Conservation (phyloP, 345 rosid genomes). For the Salix purpurea region DNA sequence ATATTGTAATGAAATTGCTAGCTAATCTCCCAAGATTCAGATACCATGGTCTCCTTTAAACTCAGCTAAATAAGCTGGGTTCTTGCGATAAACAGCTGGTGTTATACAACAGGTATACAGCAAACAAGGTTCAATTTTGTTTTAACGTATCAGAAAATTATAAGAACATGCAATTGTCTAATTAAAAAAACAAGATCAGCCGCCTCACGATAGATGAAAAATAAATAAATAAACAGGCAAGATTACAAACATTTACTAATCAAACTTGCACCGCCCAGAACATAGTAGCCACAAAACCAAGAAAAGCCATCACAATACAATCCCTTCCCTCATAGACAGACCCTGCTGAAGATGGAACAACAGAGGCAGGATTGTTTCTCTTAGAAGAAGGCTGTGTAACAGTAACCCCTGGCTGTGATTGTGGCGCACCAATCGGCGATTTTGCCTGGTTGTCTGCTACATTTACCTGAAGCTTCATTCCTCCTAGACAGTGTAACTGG, state of each 20-base stretch:
- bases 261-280: conserved; percentile 5
- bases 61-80: too few species aligned
- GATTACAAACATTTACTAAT: not conserved
- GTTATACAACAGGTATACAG: too few species aligned
- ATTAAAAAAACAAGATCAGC: not conserved
- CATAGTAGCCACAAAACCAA: conserved; percentile 10
- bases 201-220: not conserved
- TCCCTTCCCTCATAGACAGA: conserved; percentile 8
- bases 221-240: not conserved
- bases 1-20: too few species aligned
- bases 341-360: conserved; percentile 38
- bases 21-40: too few species aligned
- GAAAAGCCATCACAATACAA: conserved; percentile 16
- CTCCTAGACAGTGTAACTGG: conserved; percentile 71
- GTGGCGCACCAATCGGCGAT: conserved; percentile 50
- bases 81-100: too few species aligned
- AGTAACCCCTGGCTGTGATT: conserved; percentile 21
- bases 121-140: not conserved
- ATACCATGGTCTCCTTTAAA: too few species aligned
- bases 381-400: conserved; percentile 30
- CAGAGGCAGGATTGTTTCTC: conserved; percentile 42
- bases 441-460: conserved; percentile 37
- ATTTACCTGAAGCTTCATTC: conserved; percentile 66
- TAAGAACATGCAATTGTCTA: not conserved
- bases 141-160: not conserved